phyloP scores from a whole-genome alignment of 768 basidiomycete genomes.

The Pleurotus eryngii region DNA sequence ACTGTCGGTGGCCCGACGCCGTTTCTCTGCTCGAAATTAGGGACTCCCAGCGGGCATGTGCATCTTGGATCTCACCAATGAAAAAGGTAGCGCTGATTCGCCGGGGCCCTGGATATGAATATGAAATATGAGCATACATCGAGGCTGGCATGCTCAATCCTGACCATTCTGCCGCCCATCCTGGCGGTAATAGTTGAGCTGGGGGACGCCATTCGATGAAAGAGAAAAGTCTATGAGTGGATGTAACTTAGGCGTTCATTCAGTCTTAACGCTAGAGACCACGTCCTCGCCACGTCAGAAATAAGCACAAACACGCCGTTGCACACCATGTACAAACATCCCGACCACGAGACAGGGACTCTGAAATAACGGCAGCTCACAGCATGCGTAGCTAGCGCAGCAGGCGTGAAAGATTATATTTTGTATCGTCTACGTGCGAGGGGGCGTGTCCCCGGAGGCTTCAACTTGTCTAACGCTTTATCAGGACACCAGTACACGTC shows the following conservation, averaged over 20 bases:
- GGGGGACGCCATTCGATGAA: conserved; percentile 46
- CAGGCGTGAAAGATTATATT: neutral
- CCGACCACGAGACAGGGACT: neutral
- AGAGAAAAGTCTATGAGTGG: conserved; percentile 12
- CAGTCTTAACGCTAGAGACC: conserved; percentile 1
- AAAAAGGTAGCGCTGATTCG: conserved; percentile 85
- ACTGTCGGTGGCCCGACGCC: conserved; percentile 79
- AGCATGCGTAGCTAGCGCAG: neutral
- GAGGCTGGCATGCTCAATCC: conserved; percentile 14
- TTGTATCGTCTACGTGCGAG: neutral
- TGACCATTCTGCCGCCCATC: conserved; percentile 93
- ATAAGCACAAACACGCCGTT: conserved; percentile 12
- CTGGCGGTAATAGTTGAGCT: conserved; percentile 75
- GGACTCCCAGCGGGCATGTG: conserved; percentile 8
- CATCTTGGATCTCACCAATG: conserved; percentile 62
- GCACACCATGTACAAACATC: neutral
- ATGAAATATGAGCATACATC: conserved; percentile 6
- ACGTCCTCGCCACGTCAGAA: conserved; percentile 9
- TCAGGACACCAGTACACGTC: conserved; percentile 64
- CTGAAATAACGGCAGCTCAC: neutral
- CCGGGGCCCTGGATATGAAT: conserved; percentile 61
- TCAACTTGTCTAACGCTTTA: conserved; percentile 51
- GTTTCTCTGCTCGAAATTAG: conserved; percentile 68
- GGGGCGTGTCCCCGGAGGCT: neutral
- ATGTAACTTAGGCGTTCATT: conserved; percentile 14